Evolutionary conservation across 306 rosid genomes (phyloP).

Genomic region (Lupinus albus): DNA sequence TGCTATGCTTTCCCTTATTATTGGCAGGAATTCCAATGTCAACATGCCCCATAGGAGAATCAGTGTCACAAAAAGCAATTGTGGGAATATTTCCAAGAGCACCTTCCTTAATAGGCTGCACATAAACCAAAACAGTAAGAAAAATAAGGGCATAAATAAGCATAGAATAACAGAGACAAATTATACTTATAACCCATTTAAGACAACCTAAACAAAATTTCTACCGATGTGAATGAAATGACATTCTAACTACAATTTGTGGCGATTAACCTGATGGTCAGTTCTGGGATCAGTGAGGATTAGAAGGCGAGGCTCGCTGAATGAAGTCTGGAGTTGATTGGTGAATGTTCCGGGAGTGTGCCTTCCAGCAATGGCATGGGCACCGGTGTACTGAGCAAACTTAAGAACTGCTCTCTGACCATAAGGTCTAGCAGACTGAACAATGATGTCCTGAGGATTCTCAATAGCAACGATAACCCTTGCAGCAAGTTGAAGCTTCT

Average conservation of each 20-base stretch:
- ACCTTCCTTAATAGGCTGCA: slow-evolving; percentile 91
- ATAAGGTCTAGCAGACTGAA: slow-evolving; percentile 81
- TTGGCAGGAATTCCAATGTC: slow-evolving; percentile 97
- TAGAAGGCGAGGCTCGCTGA: slow-evolving; percentile 85
- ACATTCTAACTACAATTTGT: background rate
- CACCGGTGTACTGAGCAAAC: slow-evolving; percentile 84
- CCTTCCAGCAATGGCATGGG: too few relatives aligned
- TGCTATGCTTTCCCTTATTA: slow-evolving; percentile 91
- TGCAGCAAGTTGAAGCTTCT: slow-evolving; percentile 80
- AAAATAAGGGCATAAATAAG: background rate
- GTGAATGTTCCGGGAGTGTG: slow-evolving; percentile 91
- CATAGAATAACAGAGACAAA: background rate
- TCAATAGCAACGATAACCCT: slow-evolving; percentile 83
- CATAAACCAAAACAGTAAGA: background rate
- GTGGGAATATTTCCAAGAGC: slow-evolving; percentile 93
- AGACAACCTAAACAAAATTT: too few relatives aligned
- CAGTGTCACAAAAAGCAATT: slow-evolving; percentile 91
- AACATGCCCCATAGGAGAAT: slow-evolving; percentile 81
- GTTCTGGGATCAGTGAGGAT: slow-evolving; percentile 93
- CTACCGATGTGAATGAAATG: background rate
- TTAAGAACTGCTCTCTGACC: slow-evolving; percentile 86
- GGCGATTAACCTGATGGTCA: slow-evolving; percentile 70
- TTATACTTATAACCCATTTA: too few relatives aligned
- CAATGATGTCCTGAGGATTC: slow-evolving; percentile 77
- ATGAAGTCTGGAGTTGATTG: slow-evolving; percentile 85